phyloP scores from a whole-genome alignment of 2,329 filamentous ascomycete genomes.

The Xylaria sp. region DNA sequence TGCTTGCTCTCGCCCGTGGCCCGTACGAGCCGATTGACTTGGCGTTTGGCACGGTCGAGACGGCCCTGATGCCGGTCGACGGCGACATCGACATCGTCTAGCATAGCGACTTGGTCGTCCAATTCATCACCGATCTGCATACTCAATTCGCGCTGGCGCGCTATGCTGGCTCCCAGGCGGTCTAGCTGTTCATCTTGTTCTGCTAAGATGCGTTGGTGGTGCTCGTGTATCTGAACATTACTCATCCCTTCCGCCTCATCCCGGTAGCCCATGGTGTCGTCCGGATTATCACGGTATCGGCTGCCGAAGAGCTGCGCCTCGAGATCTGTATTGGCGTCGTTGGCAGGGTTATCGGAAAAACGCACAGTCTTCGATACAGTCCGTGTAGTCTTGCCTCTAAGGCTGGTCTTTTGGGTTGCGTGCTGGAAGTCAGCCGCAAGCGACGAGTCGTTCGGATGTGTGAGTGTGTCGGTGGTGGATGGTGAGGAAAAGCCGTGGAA shows the following conservation, averaged over 20 bases:
- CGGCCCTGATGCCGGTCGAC: constrained; percentile 76
- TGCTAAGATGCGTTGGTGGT: constrained; percentile 74
- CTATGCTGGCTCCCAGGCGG: constrained; percentile 75
- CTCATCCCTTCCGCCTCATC: constrained; percentile 57
- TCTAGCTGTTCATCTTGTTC: constrained; percentile 96
- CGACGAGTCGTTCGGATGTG: constrained; percentile 58
- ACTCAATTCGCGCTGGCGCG: constrained; percentile 82
- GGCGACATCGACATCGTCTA: constrained; percentile 81
- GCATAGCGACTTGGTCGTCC: constrained; percentile 79
- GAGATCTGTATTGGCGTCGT: constrained; percentile 38
- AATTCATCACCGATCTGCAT: constrained; percentile 97
- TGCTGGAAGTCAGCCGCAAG: constrained; percentile 60
- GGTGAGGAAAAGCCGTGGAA: constrained; percentile 63
- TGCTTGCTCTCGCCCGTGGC: constrained; percentile 82
- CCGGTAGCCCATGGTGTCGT: constrained; percentile 50
- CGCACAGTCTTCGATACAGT: constrained; percentile 68
- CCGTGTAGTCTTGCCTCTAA: constrained; percentile 31
- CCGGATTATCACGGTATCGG: constrained; percentile 67
- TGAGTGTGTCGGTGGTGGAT: constrained; percentile 46
- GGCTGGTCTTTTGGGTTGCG: constrained; percentile 43
- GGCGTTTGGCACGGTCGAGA: constrained; percentile 67
- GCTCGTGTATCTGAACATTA: constrained; percentile 81
- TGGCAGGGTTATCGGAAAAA: constrained; percentile 63
- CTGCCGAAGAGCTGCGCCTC: constrained; percentile 42
- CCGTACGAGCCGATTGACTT: constrained; percentile 65